Percentiles rank a stretch among this genome's conserved stretches.
Conservation (phyloP, 352 stramenopile species). For the Phytophthora nicotianae region DNA sequence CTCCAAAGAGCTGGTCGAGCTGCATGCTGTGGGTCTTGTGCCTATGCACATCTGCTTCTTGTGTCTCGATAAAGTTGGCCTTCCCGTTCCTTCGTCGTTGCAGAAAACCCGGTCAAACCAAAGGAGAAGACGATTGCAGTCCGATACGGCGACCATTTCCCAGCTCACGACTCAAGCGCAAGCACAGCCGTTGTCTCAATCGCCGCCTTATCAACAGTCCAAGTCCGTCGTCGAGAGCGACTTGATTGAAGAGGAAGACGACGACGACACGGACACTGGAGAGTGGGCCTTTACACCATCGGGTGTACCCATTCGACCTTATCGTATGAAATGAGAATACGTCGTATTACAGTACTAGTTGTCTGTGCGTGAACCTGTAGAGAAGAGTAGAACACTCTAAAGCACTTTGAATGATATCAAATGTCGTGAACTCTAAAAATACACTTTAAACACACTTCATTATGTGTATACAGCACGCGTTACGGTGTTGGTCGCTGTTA, state of each 20-base stretch:
- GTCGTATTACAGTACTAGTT: constrained; percentile 7
- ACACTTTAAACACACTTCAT: neutral
- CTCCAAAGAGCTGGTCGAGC: constrained; percentile 44
- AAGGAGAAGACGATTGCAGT: constrained; percentile 31
- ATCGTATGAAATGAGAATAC: constrained; percentile 23
- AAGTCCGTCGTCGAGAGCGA: constrained; percentile 27
- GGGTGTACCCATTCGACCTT: constrained; percentile 33
- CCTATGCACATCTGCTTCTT: constrained; percentile 48
- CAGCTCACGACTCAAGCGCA: constrained; percentile 7
- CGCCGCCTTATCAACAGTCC: constrained; percentile 14
- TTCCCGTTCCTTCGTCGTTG: constrained; percentile 19
- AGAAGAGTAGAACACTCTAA: neutral
- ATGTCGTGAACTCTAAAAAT: neutral
- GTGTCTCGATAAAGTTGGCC: constrained; percentile 36
- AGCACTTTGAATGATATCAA: neutral
- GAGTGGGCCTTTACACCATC: constrained; percentile 43
- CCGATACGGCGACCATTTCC: constrained; percentile 16
- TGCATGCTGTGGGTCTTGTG: constrained; percentile 44
- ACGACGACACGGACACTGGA: constrained; percentile 35
- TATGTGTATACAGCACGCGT: neutral
- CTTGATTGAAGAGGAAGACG: constrained; percentile 32
- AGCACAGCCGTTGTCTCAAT: constrained; percentile 16
- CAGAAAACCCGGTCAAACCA: constrained; percentile 12
- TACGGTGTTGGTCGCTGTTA: constrained; percentile 7
- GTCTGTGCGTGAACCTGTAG: constrained; percentile 1